Base-by-base conservation (phyloP, 2,329 filamentous ascomycete genomes). In the Shiraia bambusicola region DNA sequence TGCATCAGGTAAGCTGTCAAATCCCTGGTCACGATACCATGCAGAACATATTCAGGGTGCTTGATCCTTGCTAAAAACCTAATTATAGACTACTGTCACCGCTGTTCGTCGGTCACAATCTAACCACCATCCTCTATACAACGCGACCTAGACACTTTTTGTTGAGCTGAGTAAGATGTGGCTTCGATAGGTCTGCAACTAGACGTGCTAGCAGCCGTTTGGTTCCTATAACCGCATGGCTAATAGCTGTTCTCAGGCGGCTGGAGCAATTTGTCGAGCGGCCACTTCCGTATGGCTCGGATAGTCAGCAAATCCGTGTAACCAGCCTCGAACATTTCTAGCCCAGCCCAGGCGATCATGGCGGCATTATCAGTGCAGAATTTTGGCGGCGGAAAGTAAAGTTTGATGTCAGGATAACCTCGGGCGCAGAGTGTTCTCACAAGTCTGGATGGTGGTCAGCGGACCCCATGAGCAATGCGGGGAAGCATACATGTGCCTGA, bases 331-430 rank as follows among this genome's bases (percentile, higher is more conserved):
- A 80, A 96, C 91, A 98, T 96, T 70, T 97, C 91, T 52, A 91
- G 78, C 0, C 86, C 93, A 1, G 91, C 77, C 92, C 93, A 97
- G 1, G 86, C 92, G 64, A 97, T 91, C 93, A 98, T 98, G 34
- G 90, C 88, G 10, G 93, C 93, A 68, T 98, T 97, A 61, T 98
- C 93, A 0, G 89, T 96, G 63, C 93, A 97, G 38, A 92, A 76
- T 29, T 76, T 74, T 8, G 80, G 69, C 2, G 90, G 90, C n/a
- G 93, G 92, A 40, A 86, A 87, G 22, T 84, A 70, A 6, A 96
- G 67, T 9, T 76, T 57, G 19, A 94, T 66, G 50, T 81, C 56
- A 0, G 63, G 61, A 59, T 82, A 84, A 0, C 87, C 87, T 30
- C 86, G 79, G n/a, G 75, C 78, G 50, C 84, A 78, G 29, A 96